A percentile compares a stretch with the other conserved stretches of the same genome.
phyloP scores from a whole-genome alignment of 306 rosid genomes.

The Purshia tridentata region DNA sequence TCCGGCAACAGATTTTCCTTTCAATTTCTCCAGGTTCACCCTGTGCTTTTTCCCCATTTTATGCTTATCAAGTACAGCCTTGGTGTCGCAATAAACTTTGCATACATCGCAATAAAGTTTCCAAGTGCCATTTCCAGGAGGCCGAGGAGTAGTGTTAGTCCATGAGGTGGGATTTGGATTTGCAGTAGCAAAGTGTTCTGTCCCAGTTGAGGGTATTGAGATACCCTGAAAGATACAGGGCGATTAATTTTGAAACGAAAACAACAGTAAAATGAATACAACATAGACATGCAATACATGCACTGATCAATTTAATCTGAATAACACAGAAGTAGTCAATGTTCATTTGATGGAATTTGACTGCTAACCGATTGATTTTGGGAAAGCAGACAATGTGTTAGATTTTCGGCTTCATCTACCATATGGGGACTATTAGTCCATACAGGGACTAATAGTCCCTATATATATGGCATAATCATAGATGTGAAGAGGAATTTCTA shows the following conservation, averaged over 20 bases:
- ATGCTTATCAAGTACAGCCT: conserved; percentile 46
- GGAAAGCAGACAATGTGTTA: not conserved
- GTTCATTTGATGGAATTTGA: not conserved
- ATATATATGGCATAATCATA: not conserved
- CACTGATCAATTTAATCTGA: not conserved
- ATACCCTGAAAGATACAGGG: conserved; percentile 12
- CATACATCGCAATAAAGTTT: conserved; percentile 50
- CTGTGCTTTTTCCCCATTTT: conserved; percentile 57
- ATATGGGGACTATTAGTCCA: no score
- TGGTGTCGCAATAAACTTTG: conserved; percentile 49
- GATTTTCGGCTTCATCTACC: not conserved
- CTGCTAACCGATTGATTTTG: not conserved
- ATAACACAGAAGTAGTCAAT: not conserved
- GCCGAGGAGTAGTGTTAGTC: conserved; percentile 26
- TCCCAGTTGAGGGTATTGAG: conserved; percentile 9
- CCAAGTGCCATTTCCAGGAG: conserved; percentile 24
- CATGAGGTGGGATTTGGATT: conserved; percentile 20
- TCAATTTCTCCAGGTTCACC: conserved; percentile 43
- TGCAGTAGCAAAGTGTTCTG: conserved; percentile 12
- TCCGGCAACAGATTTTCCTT: conserved; percentile 24
- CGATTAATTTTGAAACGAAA: not conserved
- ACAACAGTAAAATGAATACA: not conserved
- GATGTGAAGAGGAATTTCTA: no score
- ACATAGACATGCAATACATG: not conserved
- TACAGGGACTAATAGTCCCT: not conserved